Conservation (phyloP, 495 filamentous ascomycete species). For the Rusavskia elegans region DNA sequence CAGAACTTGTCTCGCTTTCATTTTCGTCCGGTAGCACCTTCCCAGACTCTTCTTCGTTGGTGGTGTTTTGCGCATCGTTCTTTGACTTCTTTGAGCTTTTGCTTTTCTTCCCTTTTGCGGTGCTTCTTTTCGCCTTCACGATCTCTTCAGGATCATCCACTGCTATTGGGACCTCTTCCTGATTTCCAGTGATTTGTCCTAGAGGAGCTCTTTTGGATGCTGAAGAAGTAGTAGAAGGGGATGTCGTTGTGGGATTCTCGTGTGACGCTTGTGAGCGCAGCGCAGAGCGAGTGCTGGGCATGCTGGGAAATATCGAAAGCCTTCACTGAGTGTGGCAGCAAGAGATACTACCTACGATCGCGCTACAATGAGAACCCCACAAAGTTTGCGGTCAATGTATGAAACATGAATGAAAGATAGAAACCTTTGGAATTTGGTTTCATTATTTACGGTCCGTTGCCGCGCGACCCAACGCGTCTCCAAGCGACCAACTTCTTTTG, state of each 20-base stretch:
- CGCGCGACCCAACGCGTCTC: background rate
- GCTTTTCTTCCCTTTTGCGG: slow-evolving; percentile 17
- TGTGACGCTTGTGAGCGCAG: slow-evolving; percentile 9
- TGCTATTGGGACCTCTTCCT: slow-evolving; percentile 6
- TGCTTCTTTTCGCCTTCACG: slow-evolving; percentile 12
- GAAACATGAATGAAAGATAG: too few relatives aligned
- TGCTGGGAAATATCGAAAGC: slow-evolving; percentile 7
- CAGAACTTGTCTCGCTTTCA: slow-evolving; percentile 7
- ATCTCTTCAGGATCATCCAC: slow-evolving; percentile 12
- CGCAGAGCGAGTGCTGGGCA: slow-evolving; percentile 20
- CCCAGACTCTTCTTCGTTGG: background rate
- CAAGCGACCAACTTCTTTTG: background rate
- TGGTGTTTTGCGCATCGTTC: slow-evolving; percentile 7
- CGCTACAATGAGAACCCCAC: too few relatives aligned
- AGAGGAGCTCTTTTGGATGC: slow-evolving; percentile 11
- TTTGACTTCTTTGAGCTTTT: slow-evolving; percentile 15
- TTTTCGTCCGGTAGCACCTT: slow-evolving; percentile 15
- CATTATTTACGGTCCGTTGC: slow-evolving; percentile 15
- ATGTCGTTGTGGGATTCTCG: slow-evolving; percentile 8
- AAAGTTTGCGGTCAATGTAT: too few relatives aligned
- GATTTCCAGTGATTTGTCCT: slow-evolving; percentile 11
- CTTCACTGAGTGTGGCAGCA: too few relatives aligned
- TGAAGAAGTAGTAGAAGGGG: slow-evolving; percentile 8
- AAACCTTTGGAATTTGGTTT: background rate
- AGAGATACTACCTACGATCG: too few relatives aligned